Evolutionary conservation across 257 asterid genomes (phyloP).

Genomic region (Linaria vulgaris): DNA sequence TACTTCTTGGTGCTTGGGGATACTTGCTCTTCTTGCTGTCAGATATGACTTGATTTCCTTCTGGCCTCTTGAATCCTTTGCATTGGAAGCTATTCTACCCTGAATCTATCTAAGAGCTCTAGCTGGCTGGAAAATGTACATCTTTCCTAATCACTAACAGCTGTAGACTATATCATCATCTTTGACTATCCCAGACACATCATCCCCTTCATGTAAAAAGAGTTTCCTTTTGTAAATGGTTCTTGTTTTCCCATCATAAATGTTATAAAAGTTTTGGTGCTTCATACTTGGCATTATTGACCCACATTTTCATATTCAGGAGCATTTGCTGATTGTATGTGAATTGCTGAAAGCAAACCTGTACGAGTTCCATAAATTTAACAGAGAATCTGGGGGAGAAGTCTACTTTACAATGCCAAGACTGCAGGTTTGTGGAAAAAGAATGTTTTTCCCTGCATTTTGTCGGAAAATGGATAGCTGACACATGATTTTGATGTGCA

Average conservation of each 20-base stretch:
- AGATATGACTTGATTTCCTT: neutral
- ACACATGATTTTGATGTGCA: conserved; percentile 41
- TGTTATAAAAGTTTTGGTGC: conserved; percentile 19
- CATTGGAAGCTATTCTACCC: neutral
- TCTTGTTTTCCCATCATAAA: conserved; percentile 6
- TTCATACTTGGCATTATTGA: conserved; percentile 13
- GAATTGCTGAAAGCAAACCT: conserved; percentile 97
- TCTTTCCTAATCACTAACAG: neutral
- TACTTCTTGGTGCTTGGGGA: too few relatives aligned
- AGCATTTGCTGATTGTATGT: conserved; percentile 91
- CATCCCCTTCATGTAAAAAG: neutral
- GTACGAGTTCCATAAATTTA: conserved; percentile 92
- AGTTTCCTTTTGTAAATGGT: neutral
- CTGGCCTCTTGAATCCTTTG: conserved; percentile 6
- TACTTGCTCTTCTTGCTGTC: too few relatives aligned
- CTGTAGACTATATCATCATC: neutral
- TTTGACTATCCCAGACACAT: neutral
- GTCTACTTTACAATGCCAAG: conserved; percentile 99
- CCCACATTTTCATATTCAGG: conserved; percentile 50
- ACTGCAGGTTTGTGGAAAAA: conserved; percentile 67
- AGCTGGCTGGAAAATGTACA: neutral
- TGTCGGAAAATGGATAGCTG: conserved; percentile 27
- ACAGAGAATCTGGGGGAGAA: conserved; percentile 99
- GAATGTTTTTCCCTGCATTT: conserved; percentile 15
- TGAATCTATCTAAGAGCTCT: conserved; percentile 2